Percentiles rank a stretch among this genome's conserved stretches.
Conservation (phyloP, 2,329 filamentous ascomycete species). For the Drechmeria coniospora region DNA sequence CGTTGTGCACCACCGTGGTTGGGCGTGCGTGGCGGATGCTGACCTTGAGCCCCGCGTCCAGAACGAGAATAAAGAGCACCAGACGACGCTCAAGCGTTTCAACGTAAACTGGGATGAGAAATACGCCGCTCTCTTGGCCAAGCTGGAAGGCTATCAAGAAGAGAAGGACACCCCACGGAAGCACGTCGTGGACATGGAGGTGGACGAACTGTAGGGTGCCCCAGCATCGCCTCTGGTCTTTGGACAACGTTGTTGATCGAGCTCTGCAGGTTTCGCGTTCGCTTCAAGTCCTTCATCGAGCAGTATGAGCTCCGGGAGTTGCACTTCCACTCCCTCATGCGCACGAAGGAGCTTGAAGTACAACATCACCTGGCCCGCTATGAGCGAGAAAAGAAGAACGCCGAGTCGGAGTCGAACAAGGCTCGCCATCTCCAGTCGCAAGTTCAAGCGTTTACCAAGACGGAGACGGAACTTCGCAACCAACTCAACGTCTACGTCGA, state of each 20-base stretch:
- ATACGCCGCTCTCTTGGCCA: constrained; percentile 63
- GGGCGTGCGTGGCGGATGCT: too few relatives aligned
- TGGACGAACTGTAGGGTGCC: constrained; percentile 66
- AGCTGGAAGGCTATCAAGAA: constrained; percentile 78
- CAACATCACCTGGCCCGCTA: constrained; percentile 79
- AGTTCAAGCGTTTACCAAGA: constrained; percentile 90
- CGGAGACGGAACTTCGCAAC: constrained; percentile 80
- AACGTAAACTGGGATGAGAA: constrained; percentile 74
- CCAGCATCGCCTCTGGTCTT: background rate
- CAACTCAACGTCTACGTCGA: constrained; percentile 98
- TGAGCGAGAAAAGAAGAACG: constrained; percentile 78
- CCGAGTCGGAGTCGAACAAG: constrained; percentile 65
- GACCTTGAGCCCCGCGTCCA: constrained; percentile 17
- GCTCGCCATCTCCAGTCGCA: constrained; percentile 78
- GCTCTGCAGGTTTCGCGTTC: constrained; percentile 52
- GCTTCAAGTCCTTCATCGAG: constrained; percentile 91
- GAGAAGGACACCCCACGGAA: constrained; percentile 72
- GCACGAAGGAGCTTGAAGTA: constrained; percentile 90
- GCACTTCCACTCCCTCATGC: constrained; percentile 82
- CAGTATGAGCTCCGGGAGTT: constrained; percentile 93
- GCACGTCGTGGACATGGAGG: constrained; percentile 68
- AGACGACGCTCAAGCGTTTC: constrained; percentile 71
- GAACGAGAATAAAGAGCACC: constrained; percentile 87
- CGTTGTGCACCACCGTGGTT: constrained; percentile 8
- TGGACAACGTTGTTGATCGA: constrained; percentile 5